phyloP scores from a whole-genome alignment of 768 basidiomycete genomes.

The Calvatia gigantea region DNA sequence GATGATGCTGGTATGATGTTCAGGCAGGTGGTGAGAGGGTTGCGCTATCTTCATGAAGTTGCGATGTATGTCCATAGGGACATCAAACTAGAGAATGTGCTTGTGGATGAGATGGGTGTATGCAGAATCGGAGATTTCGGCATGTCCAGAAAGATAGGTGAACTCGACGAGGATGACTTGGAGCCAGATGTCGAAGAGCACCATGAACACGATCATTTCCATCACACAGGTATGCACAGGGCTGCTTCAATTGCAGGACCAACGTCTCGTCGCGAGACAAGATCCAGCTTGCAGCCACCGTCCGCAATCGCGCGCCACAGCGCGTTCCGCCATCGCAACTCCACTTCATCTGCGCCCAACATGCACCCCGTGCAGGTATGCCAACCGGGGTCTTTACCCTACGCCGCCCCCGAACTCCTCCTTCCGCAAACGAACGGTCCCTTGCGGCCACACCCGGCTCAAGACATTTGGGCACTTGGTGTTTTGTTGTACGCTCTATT shows the following conservation, averaged over 20 bases:
- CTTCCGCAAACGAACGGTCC: conserved; percentile 46
- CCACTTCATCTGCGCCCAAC: conserved; percentile 29
- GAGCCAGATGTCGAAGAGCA: conserved; percentile 20
- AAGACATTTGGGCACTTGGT: conserved; percentile 96
- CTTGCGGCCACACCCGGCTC: conserved; percentile 57
- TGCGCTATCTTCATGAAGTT: conserved; percentile 79
- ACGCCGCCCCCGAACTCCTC: conserved; percentile 87
- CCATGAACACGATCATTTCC: conserved; percentile 18
- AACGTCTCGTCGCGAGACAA: conserved; percentile 20
- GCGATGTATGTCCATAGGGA: conserved; percentile 86
- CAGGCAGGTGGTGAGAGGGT: conserved; percentile 77
- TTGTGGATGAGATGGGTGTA: conserved; percentile 85
- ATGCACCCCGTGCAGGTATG: conserved; percentile 28
- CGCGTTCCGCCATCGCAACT: conserved; percentile 49
- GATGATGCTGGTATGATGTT: conserved; percentile 86
- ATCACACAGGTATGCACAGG: conserved; percentile 27
- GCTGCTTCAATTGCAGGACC: conserved; percentile 37
- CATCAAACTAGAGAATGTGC: conserved; percentile 95
- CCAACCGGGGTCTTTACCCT: conserved; percentile 85
- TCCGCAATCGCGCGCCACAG: conserved; percentile 35
- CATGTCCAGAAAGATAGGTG: conserved; percentile 64
- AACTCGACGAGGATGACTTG: conserved; percentile 36
- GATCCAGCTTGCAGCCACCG: conserved; percentile 22
- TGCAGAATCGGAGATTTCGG: conserved; percentile 88
- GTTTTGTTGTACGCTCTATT: conserved; percentile 85